Evolutionary conservation across 1,139 yeast species (phyloP).

Genomic region (Meyerozyma sp.): DNA sequence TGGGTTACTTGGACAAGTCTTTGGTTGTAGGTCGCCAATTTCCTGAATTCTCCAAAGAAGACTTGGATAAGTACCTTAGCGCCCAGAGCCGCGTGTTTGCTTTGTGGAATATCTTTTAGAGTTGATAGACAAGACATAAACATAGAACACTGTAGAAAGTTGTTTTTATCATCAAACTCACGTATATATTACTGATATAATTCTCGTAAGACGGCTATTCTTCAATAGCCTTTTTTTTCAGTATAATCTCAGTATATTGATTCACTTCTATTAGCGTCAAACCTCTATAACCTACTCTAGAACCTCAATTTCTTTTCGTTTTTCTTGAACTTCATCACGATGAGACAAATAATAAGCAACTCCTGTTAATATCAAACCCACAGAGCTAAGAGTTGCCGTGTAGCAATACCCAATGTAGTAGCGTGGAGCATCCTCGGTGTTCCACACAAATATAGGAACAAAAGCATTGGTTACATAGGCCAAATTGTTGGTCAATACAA

Average conservation of each 20-base stretch:
- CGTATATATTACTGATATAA: no score
- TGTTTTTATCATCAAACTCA: no score
- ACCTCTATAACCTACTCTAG: no score
- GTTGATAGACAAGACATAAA: no score
- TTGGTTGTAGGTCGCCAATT: constrained; percentile 25
- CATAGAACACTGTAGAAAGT: no score
- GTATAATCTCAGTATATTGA: no score
- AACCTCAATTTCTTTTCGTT: no score
- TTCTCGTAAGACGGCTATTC: no score
- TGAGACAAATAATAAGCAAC: constrained; percentile 8
- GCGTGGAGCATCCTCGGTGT: constrained; percentile 43
- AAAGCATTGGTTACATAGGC: constrained; percentile 52
- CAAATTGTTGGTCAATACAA: constrained; percentile 44
- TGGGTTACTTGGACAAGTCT: neutral
- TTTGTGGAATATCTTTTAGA: constrained; percentile 11
- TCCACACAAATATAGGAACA: constrained; percentile 30
- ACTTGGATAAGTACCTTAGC: constrained; percentile 14
- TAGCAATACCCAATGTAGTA: constrained; percentile 48
- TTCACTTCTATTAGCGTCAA: no score
- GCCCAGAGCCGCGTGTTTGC: constrained; percentile 17
- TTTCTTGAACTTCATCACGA: constrained; percentile 6
- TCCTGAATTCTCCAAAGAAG: constrained; percentile 25
- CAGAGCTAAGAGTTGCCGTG: constrained; percentile 36
- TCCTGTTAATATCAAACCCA: constrained; percentile 36
- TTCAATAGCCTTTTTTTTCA: no score